These are phyloP conservation scores for Wallemia hederae DNA, from an alignment of 1,284 basidiomycete species.

Conservation along the genomic window DNA sequence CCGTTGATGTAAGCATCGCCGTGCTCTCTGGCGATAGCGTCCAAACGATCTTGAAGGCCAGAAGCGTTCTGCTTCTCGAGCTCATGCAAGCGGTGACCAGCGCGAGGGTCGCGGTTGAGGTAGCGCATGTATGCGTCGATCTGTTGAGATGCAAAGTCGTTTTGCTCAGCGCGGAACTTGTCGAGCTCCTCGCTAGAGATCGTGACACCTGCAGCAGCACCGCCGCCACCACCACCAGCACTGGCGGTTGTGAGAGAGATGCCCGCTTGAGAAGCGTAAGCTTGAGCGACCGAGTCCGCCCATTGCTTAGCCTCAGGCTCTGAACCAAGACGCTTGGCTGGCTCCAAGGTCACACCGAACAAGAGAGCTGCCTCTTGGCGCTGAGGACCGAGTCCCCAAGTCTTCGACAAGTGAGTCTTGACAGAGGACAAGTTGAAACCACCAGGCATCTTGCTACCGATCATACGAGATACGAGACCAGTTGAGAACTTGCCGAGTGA, in stretches of 20 bases:
- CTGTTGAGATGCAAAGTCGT: slow-evolving; percentile 71
- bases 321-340: slow-evolving; percentile 67
- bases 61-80: slow-evolving; percentile 43
- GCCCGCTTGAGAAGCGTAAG: slow-evolving; percentile 62
- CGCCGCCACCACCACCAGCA: slow-evolving; percentile 29
- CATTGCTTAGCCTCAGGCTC: slow-evolving; percentile 79
- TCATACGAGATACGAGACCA: slow-evolving; percentile 63
- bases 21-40: slow-evolving; percentile 62
- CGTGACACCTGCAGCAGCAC: slow-evolving; percentile 38
- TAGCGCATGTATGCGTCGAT: slow-evolving; percentile 91
- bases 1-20: slow-evolving; percentile 81
- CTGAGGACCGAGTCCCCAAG: slow-evolving; percentile 69
- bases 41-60: slow-evolving; percentile 55
- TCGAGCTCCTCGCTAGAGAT: slow-evolving; percentile 97
- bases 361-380: slow-evolving; percentile 77
- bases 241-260: slow-evolving; percentile 46
- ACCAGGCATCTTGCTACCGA: slow-evolving; percentile 92
- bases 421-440: slow-evolving; percentile 91
- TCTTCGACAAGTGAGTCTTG: slow-evolving; percentile 61
- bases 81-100: slow-evolving; percentile 67
- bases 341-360: slow-evolving; percentile 69
- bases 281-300: slow-evolving; percentile 56
- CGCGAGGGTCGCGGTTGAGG: slow-evolving; percentile 68
- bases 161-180: slow-evolving; percentile 79
- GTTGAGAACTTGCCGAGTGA: slow-evolving; percentile 85